Conservation (phyloP, 306 rosid genomes). For the Acmispon strigosus region DNA sequence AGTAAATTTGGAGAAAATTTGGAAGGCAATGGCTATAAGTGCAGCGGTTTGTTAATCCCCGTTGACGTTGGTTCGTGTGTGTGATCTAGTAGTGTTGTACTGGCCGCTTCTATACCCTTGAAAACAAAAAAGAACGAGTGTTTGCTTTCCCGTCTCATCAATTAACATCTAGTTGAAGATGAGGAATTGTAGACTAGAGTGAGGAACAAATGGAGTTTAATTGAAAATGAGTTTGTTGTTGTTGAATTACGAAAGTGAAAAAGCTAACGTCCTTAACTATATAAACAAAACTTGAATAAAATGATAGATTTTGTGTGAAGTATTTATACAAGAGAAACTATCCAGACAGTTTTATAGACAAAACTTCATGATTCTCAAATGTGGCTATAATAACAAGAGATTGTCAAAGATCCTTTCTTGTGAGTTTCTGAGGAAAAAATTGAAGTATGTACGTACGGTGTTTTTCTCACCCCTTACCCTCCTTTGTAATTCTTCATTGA, state of each 20-base stretch:
- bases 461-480: too few relatives aligned
- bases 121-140: conserved; percentile 18
- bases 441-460: too few relatives aligned
- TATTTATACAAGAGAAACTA: neutral
- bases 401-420: too few relatives aligned
- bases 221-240: neutral
- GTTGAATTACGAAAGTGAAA: neutral
- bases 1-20: conserved; percentile 9
- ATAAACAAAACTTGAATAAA: neutral
- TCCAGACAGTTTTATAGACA: neutral
- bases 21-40: conserved; percentile 17
- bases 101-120: neutral
- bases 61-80: conserved; percentile 12
- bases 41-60: conserved; percentile 11
- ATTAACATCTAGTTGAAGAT: conserved; percentile 5
- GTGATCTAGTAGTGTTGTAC: conserved; percentile 10
- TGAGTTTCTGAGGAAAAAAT: too few relatives aligned
- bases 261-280: neutral
- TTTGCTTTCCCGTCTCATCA: neutral
- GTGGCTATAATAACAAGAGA: too few relatives aligned
- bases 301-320: neutral
- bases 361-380: neutral
- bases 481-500: too few relatives aligned
- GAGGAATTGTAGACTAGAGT: neutral
- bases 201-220: neutral